These are phyloP conservation scores for Aspergillus bridgeri DNA, from an alignment of 495 filamentous ascomycete genomes.

Conservation along the genomic window DNA sequence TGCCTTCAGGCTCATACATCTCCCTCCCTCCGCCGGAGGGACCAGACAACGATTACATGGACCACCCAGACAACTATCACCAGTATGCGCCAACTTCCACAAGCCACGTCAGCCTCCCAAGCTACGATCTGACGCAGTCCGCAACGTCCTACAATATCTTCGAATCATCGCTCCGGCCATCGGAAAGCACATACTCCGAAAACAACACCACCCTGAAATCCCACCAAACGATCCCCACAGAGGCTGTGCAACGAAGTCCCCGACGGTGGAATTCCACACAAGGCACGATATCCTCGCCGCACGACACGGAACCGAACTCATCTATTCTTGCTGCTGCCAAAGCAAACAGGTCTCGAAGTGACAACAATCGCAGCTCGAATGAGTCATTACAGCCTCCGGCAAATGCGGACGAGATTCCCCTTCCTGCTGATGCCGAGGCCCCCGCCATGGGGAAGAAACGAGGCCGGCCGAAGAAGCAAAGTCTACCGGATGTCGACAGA, in stretches of 20 bases:
- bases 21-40: not conserved
- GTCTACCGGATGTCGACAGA: constrained; percentile 24
- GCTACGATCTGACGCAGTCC: constrained; percentile 9
- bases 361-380: constrained; percentile 12
- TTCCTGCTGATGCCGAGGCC: constrained; percentile 21
- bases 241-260: constrained; percentile 13
- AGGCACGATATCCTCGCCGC: constrained; percentile 27
- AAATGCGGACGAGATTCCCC: constrained; percentile 33
- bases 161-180: constrained; percentile 20
- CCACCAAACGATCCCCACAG: constrained; percentile 5
- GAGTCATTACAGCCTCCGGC: constrained; percentile 18
- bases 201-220: constrained; percentile 5
- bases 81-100: not conserved
- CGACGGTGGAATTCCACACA: constrained; percentile 30
- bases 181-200: constrained; percentile 2
- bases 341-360: constrained; percentile 24
- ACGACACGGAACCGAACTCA: constrained; percentile 43
- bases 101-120: not conserved
- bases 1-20: not conserved
- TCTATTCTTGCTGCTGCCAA: constrained; percentile 29
- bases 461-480: constrained; percentile 33
- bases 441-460: constrained; percentile 30
- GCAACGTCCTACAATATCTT: constrained; percentile 26
- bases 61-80: constrained; percentile 12
- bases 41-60: constrained; percentile 5